Conservation (phyloP, 768 basidiomycete species). For the Suillus brevipes region DNA sequence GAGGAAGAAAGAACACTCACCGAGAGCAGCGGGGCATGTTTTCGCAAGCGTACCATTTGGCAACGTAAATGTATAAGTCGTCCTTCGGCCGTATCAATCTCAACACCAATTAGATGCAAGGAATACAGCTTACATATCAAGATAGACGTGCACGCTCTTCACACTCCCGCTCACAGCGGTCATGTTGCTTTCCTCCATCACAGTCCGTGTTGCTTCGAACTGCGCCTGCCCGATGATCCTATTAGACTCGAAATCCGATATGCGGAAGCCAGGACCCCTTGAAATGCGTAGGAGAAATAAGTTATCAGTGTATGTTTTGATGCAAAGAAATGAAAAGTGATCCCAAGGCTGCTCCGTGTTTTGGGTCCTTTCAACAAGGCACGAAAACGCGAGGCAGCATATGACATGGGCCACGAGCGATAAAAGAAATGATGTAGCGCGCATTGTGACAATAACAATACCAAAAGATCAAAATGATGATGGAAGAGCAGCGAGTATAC, state of each 20-base stretch:
- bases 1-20: slow-evolving; percentile 36
- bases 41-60: slow-evolving; percentile 64
- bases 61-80: slow-evolving; percentile 61
- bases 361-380: background rate
- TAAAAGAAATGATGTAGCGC: background rate
- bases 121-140: slow-evolving; percentile 59
- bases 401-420: background rate
- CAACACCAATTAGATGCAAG: background rate
- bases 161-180: slow-evolving; percentile 57
- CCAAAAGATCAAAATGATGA: background rate
- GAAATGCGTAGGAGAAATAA: slow-evolving; percentile 1
- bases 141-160: slow-evolving; percentile 66
- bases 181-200: slow-evolving; percentile 55
- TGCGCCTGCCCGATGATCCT: slow-evolving; percentile 69
- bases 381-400: background rate
- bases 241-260: slow-evolving; percentile 77
- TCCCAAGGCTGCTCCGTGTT: background rate
- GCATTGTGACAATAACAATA: background rate
- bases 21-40: slow-evolving; percentile 81
- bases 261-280: slow-evolving; percentile 75
- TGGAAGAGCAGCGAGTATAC: background rate
- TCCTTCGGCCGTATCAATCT: slow-evolving; percentile 39
- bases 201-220: slow-evolving; percentile 62
- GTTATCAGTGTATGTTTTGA: background rate
- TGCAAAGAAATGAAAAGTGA: background rate